Conservation (phyloP, 2,329 filamentous ascomycete genomes). For the Neopestalotiopsis rosae region DNA sequence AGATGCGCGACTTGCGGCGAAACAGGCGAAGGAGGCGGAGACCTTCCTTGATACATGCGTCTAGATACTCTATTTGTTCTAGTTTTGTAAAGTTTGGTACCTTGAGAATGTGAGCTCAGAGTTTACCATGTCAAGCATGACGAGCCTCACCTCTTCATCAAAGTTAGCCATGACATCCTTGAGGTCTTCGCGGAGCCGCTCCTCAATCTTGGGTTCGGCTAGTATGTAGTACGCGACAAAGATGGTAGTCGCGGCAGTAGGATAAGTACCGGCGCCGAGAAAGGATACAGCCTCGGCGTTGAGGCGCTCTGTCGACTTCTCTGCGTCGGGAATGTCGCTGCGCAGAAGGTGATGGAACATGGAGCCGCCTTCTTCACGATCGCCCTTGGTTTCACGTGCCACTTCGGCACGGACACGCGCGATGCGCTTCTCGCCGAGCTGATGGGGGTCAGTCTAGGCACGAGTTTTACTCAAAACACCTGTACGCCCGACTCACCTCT, state of each 20-base stretch:
- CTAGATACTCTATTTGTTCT: conserved; percentile 20
- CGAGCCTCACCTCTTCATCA: background rate
- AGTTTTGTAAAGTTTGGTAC: conserved; percentile 19
- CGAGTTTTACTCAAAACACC: background rate
- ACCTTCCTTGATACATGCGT: conserved; percentile 21
- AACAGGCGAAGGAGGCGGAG: conserved; percentile 16
- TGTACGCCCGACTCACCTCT: conserved; percentile 1
- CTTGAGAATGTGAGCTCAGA: background rate
- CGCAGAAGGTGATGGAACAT: conserved; percentile 20
- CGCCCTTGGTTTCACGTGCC: background rate
- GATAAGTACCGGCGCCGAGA: conserved; percentile 17
- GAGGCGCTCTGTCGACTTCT: conserved; percentile 16
- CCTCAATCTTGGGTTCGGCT: conserved; percentile 14
- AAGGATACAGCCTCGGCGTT: conserved; percentile 11
- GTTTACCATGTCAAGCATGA: background rate
- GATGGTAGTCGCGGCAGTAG: conserved; percentile 13
- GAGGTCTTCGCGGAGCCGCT: conserved; percentile 14
- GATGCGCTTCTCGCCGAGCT: conserved; percentile 15
- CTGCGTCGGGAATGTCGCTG: conserved; percentile 19
- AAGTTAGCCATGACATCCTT: background rate
- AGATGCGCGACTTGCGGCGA: conserved; percentile 16
- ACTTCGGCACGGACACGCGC: conserved; percentile 1
- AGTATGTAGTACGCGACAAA: conserved; percentile 19
- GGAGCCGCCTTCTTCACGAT: conserved; percentile 3
- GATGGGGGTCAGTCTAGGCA: background rate